A percentile compares a stretch with the other conserved stretches of the same genome.
Conservation (phyloP, 176 grass and related monocot genomes). For the Ananas comosus region DNA sequence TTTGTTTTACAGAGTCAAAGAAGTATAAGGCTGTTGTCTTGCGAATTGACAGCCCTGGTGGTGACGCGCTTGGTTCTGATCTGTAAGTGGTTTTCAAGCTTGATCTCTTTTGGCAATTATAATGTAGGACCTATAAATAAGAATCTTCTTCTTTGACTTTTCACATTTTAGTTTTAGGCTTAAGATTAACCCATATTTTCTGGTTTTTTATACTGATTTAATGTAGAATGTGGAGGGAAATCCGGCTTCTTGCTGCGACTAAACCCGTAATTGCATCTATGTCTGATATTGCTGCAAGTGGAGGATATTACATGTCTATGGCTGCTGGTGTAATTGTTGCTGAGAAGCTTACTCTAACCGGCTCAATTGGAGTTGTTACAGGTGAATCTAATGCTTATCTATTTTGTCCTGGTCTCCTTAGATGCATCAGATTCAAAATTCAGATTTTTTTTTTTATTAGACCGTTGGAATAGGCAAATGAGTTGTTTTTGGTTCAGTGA, state of each 20-base stretch:
- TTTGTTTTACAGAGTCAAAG: slow-evolving; percentile 58
- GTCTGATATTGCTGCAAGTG: slow-evolving; percentile 95
- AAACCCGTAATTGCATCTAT: slow-evolving; percentile 96
- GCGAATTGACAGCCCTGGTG: slow-evolving; percentile 87
- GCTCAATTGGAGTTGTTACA: slow-evolving; percentile 95
- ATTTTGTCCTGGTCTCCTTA: slow-evolving; percentile 9
- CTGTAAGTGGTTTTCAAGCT: slow-evolving; percentile 52
- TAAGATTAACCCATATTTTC: neutral
- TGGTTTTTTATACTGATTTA: slow-evolving; percentile 26
- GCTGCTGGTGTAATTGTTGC: slow-evolving; percentile 81
- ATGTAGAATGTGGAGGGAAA: slow-evolving; percentile 97
- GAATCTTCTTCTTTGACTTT: neutral
- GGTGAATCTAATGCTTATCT: slow-evolving; percentile 32
- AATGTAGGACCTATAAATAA: neutral
- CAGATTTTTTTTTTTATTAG: neutral
- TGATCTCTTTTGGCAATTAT: neutral
- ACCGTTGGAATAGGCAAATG: too few relatives aligned
- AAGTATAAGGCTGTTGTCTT: slow-evolving; percentile 93
- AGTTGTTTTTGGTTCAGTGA: neutral
- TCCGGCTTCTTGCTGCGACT: slow-evolving; percentile 64
- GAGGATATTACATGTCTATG: slow-evolving; percentile 97
- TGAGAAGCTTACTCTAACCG: slow-evolving; percentile 91
- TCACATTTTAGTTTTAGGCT: neutral
- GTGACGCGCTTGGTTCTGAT: slow-evolving; percentile 98
- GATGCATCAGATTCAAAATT: neutral